phyloP scores from a whole-genome alignment of 768 basidiomycete genomes.

The Trametes coccinea region DNA sequence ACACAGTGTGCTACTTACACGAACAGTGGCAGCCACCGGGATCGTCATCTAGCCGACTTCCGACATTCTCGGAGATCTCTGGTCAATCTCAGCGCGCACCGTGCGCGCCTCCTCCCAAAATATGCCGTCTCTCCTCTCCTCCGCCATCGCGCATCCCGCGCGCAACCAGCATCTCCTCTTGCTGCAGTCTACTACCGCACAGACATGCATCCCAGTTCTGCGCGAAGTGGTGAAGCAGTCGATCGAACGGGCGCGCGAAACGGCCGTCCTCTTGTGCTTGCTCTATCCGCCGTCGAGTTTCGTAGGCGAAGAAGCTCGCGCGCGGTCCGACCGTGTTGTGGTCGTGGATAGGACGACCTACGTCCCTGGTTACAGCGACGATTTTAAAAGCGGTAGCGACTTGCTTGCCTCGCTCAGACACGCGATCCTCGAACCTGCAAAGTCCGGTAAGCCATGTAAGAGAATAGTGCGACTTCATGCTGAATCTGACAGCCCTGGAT shows the following conservation, averaged over 20 bases:
- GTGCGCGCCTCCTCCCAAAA: background rate
- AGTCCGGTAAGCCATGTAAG: conserved; percentile 33
- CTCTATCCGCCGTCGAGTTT: conserved; percentile 54
- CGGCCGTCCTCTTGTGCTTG: conserved; percentile 54
- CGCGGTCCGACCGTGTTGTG: conserved; percentile 32
- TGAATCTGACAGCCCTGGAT: no score
- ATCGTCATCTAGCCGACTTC: background rate
- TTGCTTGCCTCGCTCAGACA: conserved; percentile 16
- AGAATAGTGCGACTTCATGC: no score
- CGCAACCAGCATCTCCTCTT: conserved; percentile 26
- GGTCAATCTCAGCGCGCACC: background rate
- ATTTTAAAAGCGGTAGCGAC: conserved; percentile 32
- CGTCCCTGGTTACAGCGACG: conserved; percentile 55
- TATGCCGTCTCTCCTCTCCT: conserved; percentile 27
- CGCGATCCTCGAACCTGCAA: conserved; percentile 41
- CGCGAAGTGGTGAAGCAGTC: conserved; percentile 16
- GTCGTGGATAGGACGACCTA: conserved; percentile 51
- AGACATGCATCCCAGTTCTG: conserved; percentile 30
- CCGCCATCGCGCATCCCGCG: conserved; percentile 22
- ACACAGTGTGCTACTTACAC: no score
- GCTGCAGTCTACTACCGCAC: conserved; percentile 30
- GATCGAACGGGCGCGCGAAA: conserved; percentile 23
- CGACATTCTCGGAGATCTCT: conserved; percentile 9
- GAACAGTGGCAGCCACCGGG: background rate
- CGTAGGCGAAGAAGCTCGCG: conserved; percentile 32